Conservation (phyloP, 768 basidiomycete genomes). For the Rhodotorula toruloides region DNA sequence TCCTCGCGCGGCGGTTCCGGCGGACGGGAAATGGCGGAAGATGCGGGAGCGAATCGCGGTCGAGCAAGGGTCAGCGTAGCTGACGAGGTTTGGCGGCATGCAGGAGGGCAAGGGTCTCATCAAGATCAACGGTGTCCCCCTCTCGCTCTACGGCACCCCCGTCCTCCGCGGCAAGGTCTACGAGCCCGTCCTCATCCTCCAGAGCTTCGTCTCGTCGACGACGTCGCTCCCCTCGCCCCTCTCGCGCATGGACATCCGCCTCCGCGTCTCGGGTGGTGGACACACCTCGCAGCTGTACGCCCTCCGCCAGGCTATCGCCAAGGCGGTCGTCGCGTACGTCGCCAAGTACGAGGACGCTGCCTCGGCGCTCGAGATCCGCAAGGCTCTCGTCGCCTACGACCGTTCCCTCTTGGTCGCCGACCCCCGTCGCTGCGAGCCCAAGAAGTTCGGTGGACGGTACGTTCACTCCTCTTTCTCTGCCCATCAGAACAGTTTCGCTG, state of each 20-base stretch:
- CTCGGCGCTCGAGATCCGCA: slow-evolving; percentile 95
- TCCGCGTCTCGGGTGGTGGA: slow-evolving; percentile 97
- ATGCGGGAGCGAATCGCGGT: background rate
- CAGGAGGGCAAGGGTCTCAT: slow-evolving; percentile 77
- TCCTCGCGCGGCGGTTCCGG: background rate
- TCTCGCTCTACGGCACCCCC: slow-evolving; percentile 89
- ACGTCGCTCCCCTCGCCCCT: slow-evolving; percentile 73
- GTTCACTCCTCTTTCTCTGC: background rate
- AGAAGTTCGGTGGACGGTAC: slow-evolving; percentile 32
- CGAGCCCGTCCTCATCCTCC: slow-evolving; percentile 74
- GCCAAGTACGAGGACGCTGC: slow-evolving; percentile 98
- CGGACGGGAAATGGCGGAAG: no score
- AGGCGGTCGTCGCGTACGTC: slow-evolving; percentile 95
- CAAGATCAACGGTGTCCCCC: slow-evolving; percentile 93
- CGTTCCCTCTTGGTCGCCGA: slow-evolving; percentile 82
- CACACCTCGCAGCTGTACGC: slow-evolving; percentile 99
- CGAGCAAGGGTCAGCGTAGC: no score
- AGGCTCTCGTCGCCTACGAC: slow-evolving; percentile 94
- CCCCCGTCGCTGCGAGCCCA: slow-evolving; percentile 61
- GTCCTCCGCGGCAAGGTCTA: slow-evolving; percentile 97
- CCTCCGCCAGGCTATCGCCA: slow-evolving; percentile 96
- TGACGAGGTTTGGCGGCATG: no score
- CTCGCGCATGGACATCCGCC: slow-evolving; percentile 82
- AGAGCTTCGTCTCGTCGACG: slow-evolving; percentile 37
- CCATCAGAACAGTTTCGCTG: background rate